A percentile compares a stretch with the other conserved stretches of the same genome.
phyloP scores from a whole-genome alignment of 148 eudicot genomes.

The Fagopyrum tataricum region DNA sequence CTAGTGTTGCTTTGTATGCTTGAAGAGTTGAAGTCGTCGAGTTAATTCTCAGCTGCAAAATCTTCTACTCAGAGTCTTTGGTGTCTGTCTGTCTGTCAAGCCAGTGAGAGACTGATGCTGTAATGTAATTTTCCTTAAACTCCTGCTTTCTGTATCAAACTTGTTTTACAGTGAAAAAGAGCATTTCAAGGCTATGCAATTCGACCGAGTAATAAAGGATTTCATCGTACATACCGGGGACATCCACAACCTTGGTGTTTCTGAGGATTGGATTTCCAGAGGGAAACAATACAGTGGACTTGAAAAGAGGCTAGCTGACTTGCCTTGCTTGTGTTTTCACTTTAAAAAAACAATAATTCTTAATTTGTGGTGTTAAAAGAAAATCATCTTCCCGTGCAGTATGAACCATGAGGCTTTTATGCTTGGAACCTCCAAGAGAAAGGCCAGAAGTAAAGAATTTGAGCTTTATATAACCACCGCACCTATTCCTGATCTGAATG shows the following conservation, averaged over 20 bases:
- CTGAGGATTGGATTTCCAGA: constrained; percentile 78
- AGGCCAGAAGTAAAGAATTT: constrained; percentile 48
- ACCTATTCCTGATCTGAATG: constrained; percentile 86
- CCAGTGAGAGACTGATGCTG: neutral
- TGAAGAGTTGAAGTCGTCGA: neutral
- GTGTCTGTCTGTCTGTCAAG: neutral
- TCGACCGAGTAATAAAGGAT: constrained; percentile 81
- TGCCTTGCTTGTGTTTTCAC: neutral
- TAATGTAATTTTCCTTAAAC: neutral
- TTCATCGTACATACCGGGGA: constrained; percentile 89
- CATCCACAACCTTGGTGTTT: constrained; percentile 46
- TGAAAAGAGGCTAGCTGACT: constrained; percentile 53
- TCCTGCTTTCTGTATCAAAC: neutral
- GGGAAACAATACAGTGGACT: constrained; percentile 76
- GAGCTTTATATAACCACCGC: constrained; percentile 87
- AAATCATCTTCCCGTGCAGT: constrained; percentile 29
- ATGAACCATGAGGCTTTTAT: constrained; percentile 94
- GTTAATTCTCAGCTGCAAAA: neutral
- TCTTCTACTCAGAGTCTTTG: neutral
- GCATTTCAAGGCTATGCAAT: constrained; percentile 85
- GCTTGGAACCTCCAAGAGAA: constrained; percentile 83
- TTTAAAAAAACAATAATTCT: neutral
- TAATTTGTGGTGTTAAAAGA: constrained; percentile 1
- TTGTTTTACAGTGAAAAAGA: constrained; percentile 66
- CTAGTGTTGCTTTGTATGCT: neutral